Evolutionary conservation across 2,329 filamentous ascomycete species (phyloP).

Genomic region (Arthrobotrys entomopaga): DNA sequence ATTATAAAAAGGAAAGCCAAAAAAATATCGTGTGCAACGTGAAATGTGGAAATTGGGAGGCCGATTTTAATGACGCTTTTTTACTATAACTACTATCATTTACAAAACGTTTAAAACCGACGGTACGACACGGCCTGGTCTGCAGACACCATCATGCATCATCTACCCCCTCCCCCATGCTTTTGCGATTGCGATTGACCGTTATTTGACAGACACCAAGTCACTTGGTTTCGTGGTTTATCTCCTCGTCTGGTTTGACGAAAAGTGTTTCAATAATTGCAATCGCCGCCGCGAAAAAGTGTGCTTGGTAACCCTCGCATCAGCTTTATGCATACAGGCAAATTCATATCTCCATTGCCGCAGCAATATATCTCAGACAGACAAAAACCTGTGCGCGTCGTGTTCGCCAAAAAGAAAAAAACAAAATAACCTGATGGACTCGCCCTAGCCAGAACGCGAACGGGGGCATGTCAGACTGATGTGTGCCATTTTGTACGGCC

Average conservation of each 20-base stretch:
- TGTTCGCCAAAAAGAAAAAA: not conserved
- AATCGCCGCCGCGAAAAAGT: not conserved
- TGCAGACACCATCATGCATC: not conserved
- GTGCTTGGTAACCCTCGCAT: too few species aligned
- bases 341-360: too few species aligned
- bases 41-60: not conserved
- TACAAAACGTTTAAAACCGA: not conserved
- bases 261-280: slow-evolving; percentile 41
- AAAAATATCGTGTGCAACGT: slow-evolving; percentile 10
- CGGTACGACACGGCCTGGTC: too few species aligned
- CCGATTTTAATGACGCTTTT: too few species aligned
- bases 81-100: not conserved
- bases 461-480: too few species aligned
- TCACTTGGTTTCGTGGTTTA: slow-evolving; percentile 46
- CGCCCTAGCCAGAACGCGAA: not conserved
- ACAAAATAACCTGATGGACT: too few species aligned
- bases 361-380: slow-evolving; percentile 24
- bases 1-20: not conserved
- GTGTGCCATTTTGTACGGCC: too few species aligned
- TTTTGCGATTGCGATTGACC: too few species aligned
- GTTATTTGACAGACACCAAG: slow-evolving; percentile 13
- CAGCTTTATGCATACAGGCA: too few species aligned
- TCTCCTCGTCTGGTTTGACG: slow-evolving; percentile 34
- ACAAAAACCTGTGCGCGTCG: not conserved
- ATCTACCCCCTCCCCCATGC: not conserved